Evolutionary conservation across 352 stramenopile species (phyloP).

Genomic region (Globisporangium parvum): DNA sequence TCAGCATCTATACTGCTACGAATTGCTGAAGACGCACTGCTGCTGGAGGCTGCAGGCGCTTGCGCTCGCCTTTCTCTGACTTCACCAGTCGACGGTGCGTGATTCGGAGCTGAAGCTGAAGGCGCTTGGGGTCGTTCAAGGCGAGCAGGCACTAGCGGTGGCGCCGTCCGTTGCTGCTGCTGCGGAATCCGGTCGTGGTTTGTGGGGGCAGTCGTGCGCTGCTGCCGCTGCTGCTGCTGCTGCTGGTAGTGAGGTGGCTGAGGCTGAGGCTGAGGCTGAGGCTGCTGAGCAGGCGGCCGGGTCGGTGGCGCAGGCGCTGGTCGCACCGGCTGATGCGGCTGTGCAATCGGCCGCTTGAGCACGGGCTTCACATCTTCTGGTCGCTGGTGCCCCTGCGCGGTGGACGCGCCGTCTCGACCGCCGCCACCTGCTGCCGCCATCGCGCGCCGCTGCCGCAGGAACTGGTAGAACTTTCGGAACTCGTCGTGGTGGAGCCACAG

Average conservation of each 20-base stretch:
- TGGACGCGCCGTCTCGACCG: not conserved
- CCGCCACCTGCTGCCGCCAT: not conserved
- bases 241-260: not conserved
- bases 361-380: conserved; percentile 4
- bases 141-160: too few species aligned
- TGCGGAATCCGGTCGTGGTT: conserved; percentile 4
- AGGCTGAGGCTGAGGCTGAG: not conserved
- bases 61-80: not conserved
- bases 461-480: conserved; percentile 56
- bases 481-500: conserved; percentile 67
- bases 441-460: conserved; percentile 22
- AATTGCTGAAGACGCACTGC: not conserved
- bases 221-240: conserved; percentile 1
- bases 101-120: not conserved
- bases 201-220: not conserved
- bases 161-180: not conserved
- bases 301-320: not conserved
- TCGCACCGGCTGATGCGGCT: not conserved
- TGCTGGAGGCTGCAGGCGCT: not conserved
- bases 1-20: too few species aligned
- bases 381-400: too few species aligned
- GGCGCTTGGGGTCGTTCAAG: not conserved
- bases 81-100: not conserved
- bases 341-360: not conserved
- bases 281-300: not conserved